These are phyloP conservation scores for Tricholomella constricta DNA, from an alignment of 768 basidiomycete species.

Conservation along the genomic window DNA sequence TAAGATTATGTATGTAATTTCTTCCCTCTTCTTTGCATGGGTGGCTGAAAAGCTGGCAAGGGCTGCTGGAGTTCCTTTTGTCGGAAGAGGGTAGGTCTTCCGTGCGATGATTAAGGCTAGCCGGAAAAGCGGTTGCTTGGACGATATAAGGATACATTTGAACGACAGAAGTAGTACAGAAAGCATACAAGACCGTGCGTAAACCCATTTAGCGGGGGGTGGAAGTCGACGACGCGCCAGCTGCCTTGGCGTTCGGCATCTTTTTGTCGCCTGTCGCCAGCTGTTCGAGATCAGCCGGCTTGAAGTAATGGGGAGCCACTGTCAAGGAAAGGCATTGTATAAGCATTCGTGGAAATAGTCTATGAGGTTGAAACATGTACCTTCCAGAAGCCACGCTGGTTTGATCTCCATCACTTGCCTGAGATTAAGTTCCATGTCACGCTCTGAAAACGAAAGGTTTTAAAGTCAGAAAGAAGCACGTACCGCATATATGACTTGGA, in stretches of 20 bases:
- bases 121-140: neutral
- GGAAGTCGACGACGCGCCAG: conserved; percentile 39
- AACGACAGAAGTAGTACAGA: conserved; percentile 3
- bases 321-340: conserved; percentile 8
- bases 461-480: conserved; percentile 20
- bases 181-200: neutral
- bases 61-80: conserved; percentile 29
- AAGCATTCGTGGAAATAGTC: conserved; percentile 4
- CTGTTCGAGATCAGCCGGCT: conserved; percentile 79
- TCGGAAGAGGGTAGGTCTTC: conserved; percentile 27
- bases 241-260: conserved; percentile 88
- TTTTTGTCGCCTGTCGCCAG: conserved; percentile 83
- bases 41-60: conserved; percentile 11
- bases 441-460: neutral
- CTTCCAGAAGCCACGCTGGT: conserved; percentile 90
- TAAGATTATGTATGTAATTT: conserved; percentile 65
- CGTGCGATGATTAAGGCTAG: neutral
- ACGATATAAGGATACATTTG: conserved; percentile 16
- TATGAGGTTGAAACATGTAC: conserved; percentile 39
- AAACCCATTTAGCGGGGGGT: conserved; percentile 19
- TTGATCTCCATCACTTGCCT: conserved; percentile 99
- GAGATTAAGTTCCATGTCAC: conserved; percentile 1
- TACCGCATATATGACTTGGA: conserved; percentile 94
- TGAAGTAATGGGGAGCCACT: conserved; percentile 99
- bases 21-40: neutral